Evolutionary conservation across 495 filamentous ascomycete species (phyloP).

Genomic region (Annulohypoxylon stygium): DNA sequence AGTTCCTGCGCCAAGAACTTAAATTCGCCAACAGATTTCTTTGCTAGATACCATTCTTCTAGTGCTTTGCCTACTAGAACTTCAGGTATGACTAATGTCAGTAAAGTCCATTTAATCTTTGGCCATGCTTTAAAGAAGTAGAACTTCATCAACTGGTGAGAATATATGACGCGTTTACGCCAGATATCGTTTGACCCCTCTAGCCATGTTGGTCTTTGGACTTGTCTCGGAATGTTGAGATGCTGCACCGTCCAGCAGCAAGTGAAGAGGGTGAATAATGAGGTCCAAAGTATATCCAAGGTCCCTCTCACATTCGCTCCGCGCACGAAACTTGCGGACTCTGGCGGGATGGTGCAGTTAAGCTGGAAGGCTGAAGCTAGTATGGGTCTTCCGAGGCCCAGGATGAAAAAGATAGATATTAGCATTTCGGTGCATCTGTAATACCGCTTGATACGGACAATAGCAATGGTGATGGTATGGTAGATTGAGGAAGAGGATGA

Average conservation of each 20-base stretch:
- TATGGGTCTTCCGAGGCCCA: too few species aligned
- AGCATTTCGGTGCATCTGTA: too few species aligned
- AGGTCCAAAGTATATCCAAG: conserved; percentile 3
- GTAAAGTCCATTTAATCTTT: neutral
- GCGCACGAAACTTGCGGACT: neutral
- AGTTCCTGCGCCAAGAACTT: too few species aligned
- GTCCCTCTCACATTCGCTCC: neutral
- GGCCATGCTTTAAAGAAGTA: neutral
- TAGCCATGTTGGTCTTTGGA: neutral
- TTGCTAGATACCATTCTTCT: neutral
- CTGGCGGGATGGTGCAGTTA: neutral
- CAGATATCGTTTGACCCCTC: neutral
- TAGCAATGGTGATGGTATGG: too few species aligned
- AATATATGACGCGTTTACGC: neutral
- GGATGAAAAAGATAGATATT: too few species aligned
- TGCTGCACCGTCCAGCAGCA: conserved; percentile 5
- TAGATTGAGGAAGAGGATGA: too few species aligned
- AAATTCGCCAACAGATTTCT: neutral
- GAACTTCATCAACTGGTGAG: neutral
- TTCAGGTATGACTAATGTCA: neutral
- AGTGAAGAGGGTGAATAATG: neutral
- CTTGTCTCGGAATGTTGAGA: neutral
- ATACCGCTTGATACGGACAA: too few species aligned
- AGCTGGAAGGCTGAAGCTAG: neutral
- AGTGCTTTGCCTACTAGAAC: neutral